These are phyloP conservation scores for Serendipita sp. DNA, from an alignment of 768 basidiomycete genomes.

Conservation along the genomic window DNA sequence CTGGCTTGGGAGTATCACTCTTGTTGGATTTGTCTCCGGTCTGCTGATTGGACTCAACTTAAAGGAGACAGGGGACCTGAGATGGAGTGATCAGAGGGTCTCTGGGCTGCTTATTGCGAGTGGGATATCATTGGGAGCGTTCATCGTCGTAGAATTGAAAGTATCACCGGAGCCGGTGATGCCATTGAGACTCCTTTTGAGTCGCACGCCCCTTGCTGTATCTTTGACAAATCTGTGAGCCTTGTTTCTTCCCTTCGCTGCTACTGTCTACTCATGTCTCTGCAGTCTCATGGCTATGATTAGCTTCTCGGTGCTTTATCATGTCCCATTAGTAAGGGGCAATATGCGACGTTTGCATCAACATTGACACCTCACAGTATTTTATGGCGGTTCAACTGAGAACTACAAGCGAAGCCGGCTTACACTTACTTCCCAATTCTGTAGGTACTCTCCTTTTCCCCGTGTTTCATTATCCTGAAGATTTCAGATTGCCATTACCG, in stretches of 20 bases:
- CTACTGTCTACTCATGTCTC: neutral
- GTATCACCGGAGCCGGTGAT: slow-evolving; percentile 78
- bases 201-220: slow-evolving; percentile 68
- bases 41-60: slow-evolving; percentile 64
- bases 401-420: slow-evolving; percentile 54
- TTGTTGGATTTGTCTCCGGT: slow-evolving; percentile 54
- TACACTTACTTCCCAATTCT: slow-evolving; percentile 83
- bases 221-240: slow-evolving; percentile 54
- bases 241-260: neutral
- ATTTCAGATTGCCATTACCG: slow-evolving; percentile 56
- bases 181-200: slow-evolving; percentile 64
- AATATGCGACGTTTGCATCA: neutral
- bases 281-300: slow-evolving; percentile 47
- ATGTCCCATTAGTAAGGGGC: slow-evolving; percentile 54
- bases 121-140: slow-evolving; percentile 36
- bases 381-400: slow-evolving; percentile 66
- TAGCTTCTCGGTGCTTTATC: slow-evolving; percentile 75
- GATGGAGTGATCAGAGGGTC: slow-evolving; percentile 62
- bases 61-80: slow-evolving; percentile 61
- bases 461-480: slow-evolving; percentile 11
- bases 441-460: slow-evolving; percentile 28
- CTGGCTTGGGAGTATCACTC: slow-evolving; percentile 64
- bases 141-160: slow-evolving; percentile 65
- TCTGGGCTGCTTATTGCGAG: slow-evolving; percentile 48
- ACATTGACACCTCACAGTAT: slow-evolving; percentile 30